A percentile compares a stretch with the other conserved stretches of the same genome.
These are phyloP conservation scores for Talaromyces sp. DNA, from an alignment of 2,329 filamentous ascomycete genomes.

Conservation along the genomic window DNA sequence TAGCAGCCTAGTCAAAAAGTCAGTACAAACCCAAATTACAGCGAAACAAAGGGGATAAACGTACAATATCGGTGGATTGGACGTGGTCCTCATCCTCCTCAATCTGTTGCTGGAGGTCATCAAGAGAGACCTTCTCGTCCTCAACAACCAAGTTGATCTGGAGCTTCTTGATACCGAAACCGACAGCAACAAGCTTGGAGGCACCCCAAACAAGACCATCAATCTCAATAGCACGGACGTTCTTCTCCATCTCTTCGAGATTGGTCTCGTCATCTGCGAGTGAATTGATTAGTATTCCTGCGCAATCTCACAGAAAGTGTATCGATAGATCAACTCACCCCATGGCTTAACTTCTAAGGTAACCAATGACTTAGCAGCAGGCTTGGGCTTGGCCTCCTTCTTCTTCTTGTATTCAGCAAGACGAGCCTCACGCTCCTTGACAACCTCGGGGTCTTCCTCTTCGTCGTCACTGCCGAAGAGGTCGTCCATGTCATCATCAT, in stretches of 20 bases:
- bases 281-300: not conserved
- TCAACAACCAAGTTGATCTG: constrained; percentile 98
- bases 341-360: constrained; percentile 97
- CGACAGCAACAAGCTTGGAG: constrained; percentile 81
- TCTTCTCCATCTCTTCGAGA: constrained; percentile 73
- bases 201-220: constrained; percentile 96
- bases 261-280: constrained; percentile 83
- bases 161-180: constrained; percentile 98
- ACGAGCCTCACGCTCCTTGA: constrained; percentile 76
- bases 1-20: constrained; percentile 53
- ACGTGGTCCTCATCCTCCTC: constrained; percentile 87
- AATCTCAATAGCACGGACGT: constrained; percentile 78
- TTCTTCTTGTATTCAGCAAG: constrained; percentile 96
- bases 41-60: constrained; percentile 21
- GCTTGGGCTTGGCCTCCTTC: constrained; percentile 77
- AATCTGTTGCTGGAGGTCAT: constrained; percentile 84
- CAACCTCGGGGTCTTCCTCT: constrained; percentile 87
- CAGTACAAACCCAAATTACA: constrained; percentile 15
- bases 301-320: constrained; percentile 15
- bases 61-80: constrained; percentile 82
- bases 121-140: constrained; percentile 88
- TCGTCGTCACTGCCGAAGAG: constrained; percentile 91
- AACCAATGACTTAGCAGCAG: constrained; percentile 89
- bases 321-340: constrained; percentile 60
- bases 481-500: constrained; percentile 80